These are phyloP conservation scores for Pseudopyricularia cyperi DNA, from an alignment of 2,329 filamentous ascomycete species.

Conservation along the genomic window DNA sequence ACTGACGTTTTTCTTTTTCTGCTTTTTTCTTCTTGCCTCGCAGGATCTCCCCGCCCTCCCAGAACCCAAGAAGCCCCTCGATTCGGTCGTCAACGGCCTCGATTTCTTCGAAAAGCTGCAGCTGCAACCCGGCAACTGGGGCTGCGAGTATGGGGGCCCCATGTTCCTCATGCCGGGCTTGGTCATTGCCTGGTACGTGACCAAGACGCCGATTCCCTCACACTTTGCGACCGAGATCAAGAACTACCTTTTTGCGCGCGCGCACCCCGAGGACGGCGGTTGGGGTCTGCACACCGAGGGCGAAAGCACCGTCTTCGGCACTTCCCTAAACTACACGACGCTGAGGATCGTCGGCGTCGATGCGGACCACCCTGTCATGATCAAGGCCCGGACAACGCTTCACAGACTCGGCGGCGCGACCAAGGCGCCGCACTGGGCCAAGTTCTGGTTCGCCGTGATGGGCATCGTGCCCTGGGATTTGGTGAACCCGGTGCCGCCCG, in stretches of 20 bases:
- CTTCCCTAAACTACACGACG: conserved; percentile 71
- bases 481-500: conserved; percentile 86
- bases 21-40: neutral
- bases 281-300: conserved; percentile 96
- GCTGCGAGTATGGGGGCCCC: conserved; percentile 91
- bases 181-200: conserved; percentile 78
- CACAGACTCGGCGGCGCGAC: conserved; percentile 78
- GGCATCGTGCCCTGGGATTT: conserved; percentile 81
- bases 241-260: conserved; percentile 79
- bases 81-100: conserved; percentile 71
- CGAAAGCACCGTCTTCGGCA: conserved; percentile 85
- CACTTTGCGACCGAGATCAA: conserved; percentile 78
- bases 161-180: conserved; percentile 89
- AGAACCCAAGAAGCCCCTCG: conserved; percentile 56
- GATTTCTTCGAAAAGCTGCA: conserved; percentile 84
- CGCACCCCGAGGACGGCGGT: conserved; percentile 79
- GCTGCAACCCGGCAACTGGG: conserved; percentile 84
- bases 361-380: conserved; percentile 72
- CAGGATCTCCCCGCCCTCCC: conserved; percentile 66
- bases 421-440: conserved; percentile 86
- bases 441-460: conserved; percentile 83
- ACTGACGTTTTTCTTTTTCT: no score
- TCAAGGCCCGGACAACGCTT: conserved; percentile 69
- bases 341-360: conserved; percentile 73
- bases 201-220: conserved; percentile 71